Evolutionary conservation across 805 yeast species (phyloP).

Genomic region (Nakazawaea molendinolei): DNA sequence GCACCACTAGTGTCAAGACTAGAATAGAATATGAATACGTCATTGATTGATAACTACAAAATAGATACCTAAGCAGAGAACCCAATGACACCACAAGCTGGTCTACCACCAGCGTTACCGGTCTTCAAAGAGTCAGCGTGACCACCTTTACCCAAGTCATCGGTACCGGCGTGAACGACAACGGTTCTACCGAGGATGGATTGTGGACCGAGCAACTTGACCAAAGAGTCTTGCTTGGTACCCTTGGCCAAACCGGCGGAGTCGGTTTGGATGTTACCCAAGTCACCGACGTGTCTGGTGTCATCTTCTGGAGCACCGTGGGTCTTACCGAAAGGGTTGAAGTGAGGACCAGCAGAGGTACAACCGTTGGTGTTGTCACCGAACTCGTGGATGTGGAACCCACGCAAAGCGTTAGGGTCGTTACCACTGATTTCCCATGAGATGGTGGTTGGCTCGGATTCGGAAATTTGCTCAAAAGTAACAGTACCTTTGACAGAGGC

Average conservation of each 20-base stretch:
- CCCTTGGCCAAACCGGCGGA: conserved; percentile 90
- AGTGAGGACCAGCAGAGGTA: conserved; percentile 97
- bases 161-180: conserved; percentile 87
- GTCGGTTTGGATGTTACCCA: conserved; percentile 91
- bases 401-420: conserved; percentile 81
- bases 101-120: conserved; percentile 97
- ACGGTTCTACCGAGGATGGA: conserved; percentile 93
- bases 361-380: conserved; percentile 99
- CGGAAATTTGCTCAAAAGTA: conserved; percentile 76
- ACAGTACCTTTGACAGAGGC: conserved; percentile 84
- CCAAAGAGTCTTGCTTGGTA: conserved; percentile 63
- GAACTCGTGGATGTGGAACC: conserved; percentile 97
- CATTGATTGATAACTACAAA: too few relatives aligned
- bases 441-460: conserved; percentile 76
- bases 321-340: conserved; percentile 81
- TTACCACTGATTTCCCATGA: conserved; percentile 88
- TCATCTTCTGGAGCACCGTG: conserved; percentile 91
- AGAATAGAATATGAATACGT: too few relatives aligned
- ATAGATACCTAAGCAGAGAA: conserved; percentile 37
- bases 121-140: conserved; percentile 87
- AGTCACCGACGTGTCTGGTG: conserved; percentile 86
- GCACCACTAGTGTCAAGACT: too few relatives aligned
- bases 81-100: conserved; percentile 98
- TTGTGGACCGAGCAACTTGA: conserved; percentile 81
- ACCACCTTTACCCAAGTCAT: conserved; percentile 94